Evolutionary conservation across 1,284 basidiomycete species (phyloP).

Genomic region (Sanghuangporus weigelae): DNA sequence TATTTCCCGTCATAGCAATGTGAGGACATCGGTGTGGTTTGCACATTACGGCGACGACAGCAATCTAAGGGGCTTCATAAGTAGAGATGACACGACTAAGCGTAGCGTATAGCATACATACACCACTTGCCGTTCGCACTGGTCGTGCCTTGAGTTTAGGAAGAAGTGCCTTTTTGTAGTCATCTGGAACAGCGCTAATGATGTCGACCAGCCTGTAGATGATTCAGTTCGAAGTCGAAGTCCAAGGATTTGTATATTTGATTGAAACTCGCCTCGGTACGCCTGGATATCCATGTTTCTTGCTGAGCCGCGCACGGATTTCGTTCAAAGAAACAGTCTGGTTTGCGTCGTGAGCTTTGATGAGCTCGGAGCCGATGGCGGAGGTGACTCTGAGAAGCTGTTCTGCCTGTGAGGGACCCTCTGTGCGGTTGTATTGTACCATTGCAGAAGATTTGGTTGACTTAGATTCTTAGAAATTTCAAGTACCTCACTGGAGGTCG

Average conservation of each 20-base stretch:
- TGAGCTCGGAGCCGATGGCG: constrained; percentile 91
- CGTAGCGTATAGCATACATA: constrained; percentile 36
- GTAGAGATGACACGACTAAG: not conserved
- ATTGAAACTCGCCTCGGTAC: constrained; percentile 55
- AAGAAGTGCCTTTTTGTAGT: constrained; percentile 88
- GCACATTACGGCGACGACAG: constrained; percentile 99
- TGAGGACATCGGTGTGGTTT: constrained; percentile 99
- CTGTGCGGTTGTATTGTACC: constrained; percentile 8
- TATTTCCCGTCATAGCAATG: constrained; percentile 99
- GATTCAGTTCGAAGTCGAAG: not conserved
- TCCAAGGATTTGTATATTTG: no score
- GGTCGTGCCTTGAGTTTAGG: constrained; percentile 93
- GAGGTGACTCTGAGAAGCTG: constrained; percentile 88
- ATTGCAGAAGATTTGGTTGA: not conserved
- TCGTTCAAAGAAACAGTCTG: constrained; percentile 82
- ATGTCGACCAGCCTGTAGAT: constrained; percentile 77
- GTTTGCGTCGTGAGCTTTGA: constrained; percentile 80
- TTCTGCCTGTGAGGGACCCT: constrained; percentile 86
- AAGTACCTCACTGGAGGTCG: not conserved
- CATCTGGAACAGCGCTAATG: constrained; percentile 96
- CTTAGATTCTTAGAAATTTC: not conserved
- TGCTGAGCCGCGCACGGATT: constrained; percentile 84
- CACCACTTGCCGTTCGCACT: constrained; percentile 95
- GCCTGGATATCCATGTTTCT: constrained; percentile 82
- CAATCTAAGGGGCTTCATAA: constrained; percentile 54